Evolutionary conservation across 2,329 filamentous ascomycete species (phyloP).

Genomic region (Stagonosporopsis vannaccii): DNA sequence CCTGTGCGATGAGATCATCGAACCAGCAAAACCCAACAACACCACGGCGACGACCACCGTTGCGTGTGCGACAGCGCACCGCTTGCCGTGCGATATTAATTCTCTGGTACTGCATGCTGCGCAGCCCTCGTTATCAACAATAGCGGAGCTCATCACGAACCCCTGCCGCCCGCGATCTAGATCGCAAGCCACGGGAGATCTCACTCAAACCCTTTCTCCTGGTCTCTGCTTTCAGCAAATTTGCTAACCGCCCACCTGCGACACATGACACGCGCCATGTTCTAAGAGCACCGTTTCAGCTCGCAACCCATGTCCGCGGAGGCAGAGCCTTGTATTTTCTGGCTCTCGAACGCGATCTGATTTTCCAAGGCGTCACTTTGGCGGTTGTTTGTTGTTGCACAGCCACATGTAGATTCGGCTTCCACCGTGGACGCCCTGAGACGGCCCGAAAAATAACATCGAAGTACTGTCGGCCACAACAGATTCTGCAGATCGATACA

Average conservation of each 20-base stretch:
- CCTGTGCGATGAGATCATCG: constrained; percentile 18
- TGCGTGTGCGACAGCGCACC: constrained; percentile 10
- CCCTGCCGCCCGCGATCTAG: constrained; percentile 22
- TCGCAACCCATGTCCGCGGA: constrained; percentile 23
- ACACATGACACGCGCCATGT: constrained; percentile 18
- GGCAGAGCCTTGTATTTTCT: constrained; percentile 20
- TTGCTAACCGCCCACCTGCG: constrained; percentile 15
- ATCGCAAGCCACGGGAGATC: constrained; percentile 22
- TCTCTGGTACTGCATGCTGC: background rate
- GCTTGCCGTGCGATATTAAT: background rate
- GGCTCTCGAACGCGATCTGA: constrained; percentile 13
- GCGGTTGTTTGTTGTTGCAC: constrained; percentile 15
- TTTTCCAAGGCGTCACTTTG: background rate
- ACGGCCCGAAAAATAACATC: background rate
- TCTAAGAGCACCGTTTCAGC: constrained; percentile 22
- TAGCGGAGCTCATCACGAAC: constrained; percentile 9
- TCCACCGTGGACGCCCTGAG: constrained; percentile 1
- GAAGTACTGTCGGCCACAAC: background rate
- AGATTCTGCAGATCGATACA: background rate
- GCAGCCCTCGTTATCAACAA: constrained; percentile 11
- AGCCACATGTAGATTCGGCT: constrained; percentile 20
- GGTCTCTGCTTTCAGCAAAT: constrained; percentile 18
- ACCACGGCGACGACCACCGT: constrained; percentile 9
- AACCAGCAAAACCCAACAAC: constrained; percentile 9
- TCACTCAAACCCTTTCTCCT: constrained; percentile 13